phyloP scores from a whole-genome alignment of 176 grass and related monocot species.

The Avena insularis region DNA sequence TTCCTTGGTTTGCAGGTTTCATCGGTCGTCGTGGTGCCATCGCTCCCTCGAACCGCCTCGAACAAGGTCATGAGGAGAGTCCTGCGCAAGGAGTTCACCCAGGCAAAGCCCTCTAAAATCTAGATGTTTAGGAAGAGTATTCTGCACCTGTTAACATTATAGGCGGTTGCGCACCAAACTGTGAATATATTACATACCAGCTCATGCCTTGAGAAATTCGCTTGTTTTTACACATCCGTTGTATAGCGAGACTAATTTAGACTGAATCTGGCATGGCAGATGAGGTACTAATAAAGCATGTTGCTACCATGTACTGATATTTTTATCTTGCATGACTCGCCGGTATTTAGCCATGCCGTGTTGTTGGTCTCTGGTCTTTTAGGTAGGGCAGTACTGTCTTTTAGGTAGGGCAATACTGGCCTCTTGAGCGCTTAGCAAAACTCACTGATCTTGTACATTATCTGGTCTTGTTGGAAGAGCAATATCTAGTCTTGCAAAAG shows the following conservation, averaged over 20 bases:
- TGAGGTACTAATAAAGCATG: constrained; percentile 13
- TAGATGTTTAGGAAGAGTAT: constrained; percentile 46
- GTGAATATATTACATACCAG: constrained; percentile 26
- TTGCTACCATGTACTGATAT: neutral
- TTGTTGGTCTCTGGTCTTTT: neutral
- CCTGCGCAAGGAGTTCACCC: constrained; percentile 73
- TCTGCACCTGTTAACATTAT: neutral
- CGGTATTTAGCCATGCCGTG: neutral
- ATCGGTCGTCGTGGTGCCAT: constrained; percentile 62
- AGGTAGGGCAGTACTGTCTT: too few species aligned
- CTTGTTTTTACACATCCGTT: constrained; percentile 7
- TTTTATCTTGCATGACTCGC: neutral
- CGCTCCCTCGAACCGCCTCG: constrained; percentile 85
- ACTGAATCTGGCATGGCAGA: neutral
- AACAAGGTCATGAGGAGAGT: constrained; percentile 98
- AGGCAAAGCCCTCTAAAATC: constrained; percentile 77
- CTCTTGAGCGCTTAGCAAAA: neutral
- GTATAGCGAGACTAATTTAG: constrained; percentile 2
- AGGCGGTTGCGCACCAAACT: neutral
- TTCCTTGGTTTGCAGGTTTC: constrained; percentile 68
- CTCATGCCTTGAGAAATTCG: neutral
- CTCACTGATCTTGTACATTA: too few species aligned
- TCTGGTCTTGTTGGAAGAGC: neutral
- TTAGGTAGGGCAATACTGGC: too few species aligned
- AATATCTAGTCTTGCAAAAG: neutral